phyloP scores from a whole-genome alignment of 768 basidiomycete species.

The Erythrobasidium yunnanense region DNA sequence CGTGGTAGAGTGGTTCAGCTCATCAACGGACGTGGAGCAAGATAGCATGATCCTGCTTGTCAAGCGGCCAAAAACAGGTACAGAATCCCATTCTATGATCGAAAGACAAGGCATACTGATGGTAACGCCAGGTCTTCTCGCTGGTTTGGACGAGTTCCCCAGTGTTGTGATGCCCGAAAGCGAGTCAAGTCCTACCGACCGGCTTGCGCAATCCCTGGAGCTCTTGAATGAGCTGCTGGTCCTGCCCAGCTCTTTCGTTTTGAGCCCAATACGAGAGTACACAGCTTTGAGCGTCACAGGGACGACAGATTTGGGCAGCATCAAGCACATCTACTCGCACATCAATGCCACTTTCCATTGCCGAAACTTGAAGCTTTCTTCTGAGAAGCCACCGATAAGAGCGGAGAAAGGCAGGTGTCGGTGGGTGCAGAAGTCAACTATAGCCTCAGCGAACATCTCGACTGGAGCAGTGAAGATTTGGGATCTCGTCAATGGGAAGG shows the following conservation, averaged over 20 bases:
- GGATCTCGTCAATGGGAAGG: slow-evolving; percentile 11
- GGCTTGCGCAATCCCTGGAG: not conserved
- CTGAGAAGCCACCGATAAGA: not conserved
- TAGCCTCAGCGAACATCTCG: slow-evolving; percentile 20
- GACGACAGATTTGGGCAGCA: not conserved
- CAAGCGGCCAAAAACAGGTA: slow-evolving; percentile 73
- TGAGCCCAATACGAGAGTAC: not conserved
- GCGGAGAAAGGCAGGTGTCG: not conserved
- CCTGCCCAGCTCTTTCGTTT: not conserved
- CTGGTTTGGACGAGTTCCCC: slow-evolving; percentile 81
- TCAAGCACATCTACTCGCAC: slow-evolving; percentile 29
- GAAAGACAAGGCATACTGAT: not conserved
- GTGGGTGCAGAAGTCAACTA: slow-evolving; percentile 7
- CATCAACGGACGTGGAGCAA: slow-evolving; percentile 39
- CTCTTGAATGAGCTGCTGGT: slow-evolving; percentile 5
- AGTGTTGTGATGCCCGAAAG: slow-evolving; percentile 46
- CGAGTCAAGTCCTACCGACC: not conserved
- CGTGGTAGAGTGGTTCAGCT: slow-evolving; percentile 62
- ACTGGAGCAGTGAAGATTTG: slow-evolving; percentile 21
- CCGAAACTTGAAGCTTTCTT: not conserved
- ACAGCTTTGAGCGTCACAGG: not conserved
- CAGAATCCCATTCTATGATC: too few relatives aligned
- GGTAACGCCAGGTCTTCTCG: slow-evolving; percentile 60
- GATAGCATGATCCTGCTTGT: slow-evolving; percentile 63
- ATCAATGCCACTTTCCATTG: slow-evolving; percentile 23